These are phyloP conservation scores for Saprolegnia parasitica DNA, from an alignment of 352 stramenopile genomes.

Conservation along the genomic window DNA sequence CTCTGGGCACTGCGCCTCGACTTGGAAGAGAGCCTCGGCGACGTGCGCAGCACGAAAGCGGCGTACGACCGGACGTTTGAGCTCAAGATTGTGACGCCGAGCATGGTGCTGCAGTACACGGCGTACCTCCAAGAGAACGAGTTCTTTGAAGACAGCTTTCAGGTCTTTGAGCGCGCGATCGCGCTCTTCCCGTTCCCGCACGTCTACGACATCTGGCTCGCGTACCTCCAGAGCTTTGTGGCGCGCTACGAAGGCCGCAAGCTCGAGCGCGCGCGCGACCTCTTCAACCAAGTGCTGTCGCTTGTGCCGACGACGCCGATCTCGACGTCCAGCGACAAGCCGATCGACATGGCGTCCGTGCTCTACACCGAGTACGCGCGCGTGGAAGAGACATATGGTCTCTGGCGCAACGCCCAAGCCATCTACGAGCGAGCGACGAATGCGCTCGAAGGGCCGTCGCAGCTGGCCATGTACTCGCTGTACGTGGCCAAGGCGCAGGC, in stretches of 20 bases:
- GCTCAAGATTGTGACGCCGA: constrained; percentile 93
- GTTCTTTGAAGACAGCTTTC: constrained; percentile 96
- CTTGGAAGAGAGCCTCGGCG: constrained; percentile 97
- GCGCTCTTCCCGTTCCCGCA: constrained; percentile 92
- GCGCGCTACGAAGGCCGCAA: constrained; percentile 94
- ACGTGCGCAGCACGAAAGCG: constrained; percentile 90
- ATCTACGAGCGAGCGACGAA: constrained; percentile 94
- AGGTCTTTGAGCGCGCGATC: constrained; percentile 88
- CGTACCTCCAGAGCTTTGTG: constrained; percentile 95
- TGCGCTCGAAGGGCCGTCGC: constrained; percentile 82
- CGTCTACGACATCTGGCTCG: constrained; percentile 92
- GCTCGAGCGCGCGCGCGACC: constrained; percentile 94
- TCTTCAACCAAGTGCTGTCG: constrained; percentile 94
- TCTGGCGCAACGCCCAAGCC: constrained; percentile 93
- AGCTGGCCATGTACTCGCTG: constrained; percentile 90
- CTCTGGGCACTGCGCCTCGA: constrained; percentile 97
- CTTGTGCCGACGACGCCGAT: constrained; percentile 60
- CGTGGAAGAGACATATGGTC: constrained; percentile 96
- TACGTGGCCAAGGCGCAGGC: constrained; percentile 95
- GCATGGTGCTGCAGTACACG: constrained; percentile 98
- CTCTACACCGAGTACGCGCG: constrained; percentile 87
- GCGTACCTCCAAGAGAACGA: constrained; percentile 95
- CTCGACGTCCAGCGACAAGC: constrained; percentile 31
- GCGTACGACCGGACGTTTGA: constrained; percentile 95
- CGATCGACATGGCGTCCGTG: constrained; percentile 32